Evolutionary conservation across 2,329 filamentous ascomycete genomes (phyloP).

Genomic region (Aureobasidium musti): DNA sequence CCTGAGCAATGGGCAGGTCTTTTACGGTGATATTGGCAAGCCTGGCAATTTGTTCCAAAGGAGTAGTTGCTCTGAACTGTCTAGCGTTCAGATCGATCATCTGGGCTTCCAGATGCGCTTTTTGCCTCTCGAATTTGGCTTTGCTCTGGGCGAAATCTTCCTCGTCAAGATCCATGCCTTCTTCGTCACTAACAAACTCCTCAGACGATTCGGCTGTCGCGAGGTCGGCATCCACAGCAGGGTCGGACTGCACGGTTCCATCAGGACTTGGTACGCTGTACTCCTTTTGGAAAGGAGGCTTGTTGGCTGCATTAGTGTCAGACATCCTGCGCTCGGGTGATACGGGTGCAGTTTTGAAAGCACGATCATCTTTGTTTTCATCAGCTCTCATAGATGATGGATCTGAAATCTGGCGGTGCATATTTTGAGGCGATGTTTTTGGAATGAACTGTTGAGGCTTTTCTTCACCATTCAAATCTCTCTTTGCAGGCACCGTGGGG

Average conservation of each 20-base stretch:
- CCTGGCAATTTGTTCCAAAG: constrained; percentile 48
- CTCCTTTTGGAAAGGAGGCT: neutral
- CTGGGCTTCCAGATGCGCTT: constrained; percentile 48
- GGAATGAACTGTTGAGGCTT: constrained; percentile 31
- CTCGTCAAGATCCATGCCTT: constrained; percentile 51
- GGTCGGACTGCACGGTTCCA: neutral
- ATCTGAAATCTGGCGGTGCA: constrained; percentile 22
- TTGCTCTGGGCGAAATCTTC: constrained; percentile 50
- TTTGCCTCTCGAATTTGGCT: constrained; percentile 51
- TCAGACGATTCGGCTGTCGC: constrained; percentile 7
- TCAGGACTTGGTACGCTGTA: neutral
- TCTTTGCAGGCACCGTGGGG: constrained; percentile 46
- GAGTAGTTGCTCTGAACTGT: constrained; percentile 48
- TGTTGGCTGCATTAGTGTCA: neutral
- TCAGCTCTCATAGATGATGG: constrained; percentile 3
- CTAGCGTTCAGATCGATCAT: constrained; percentile 47
- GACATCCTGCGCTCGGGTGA: constrained; percentile 8
- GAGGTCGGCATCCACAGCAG: neutral
- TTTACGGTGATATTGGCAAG: constrained; percentile 44
- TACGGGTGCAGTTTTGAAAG: constrained; percentile 15
- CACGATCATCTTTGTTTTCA: constrained; percentile 5
- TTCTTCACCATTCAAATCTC: constrained; percentile 49
- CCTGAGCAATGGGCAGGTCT: constrained; percentile 33
- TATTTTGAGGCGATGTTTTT: neutral
- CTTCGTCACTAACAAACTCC: constrained; percentile 45